These are phyloP conservation scores for Pilasporangium apinafurcum DNA, from an alignment of 352 stramenopile species.

Conservation along the genomic window DNA sequence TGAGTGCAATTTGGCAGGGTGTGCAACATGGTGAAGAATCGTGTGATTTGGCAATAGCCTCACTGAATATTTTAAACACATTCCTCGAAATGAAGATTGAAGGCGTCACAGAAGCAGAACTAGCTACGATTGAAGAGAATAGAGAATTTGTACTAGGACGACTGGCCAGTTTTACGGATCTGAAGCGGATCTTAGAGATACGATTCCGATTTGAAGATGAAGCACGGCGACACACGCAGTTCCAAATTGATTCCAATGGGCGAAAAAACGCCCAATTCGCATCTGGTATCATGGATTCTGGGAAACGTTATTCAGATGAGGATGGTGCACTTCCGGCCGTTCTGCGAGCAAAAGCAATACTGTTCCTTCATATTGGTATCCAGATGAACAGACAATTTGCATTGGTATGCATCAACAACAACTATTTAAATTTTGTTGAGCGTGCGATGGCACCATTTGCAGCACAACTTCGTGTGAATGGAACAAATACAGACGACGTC, in stretches of 20 bases:
- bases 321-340: conserved; percentile 15
- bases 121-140: conserved; percentile 20
- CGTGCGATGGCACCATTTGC: conserved; percentile 17
- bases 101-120: conserved; percentile 12
- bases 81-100: conserved; percentile 46
- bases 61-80: conserved; percentile 58
- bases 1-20: conserved; percentile 37
- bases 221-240: neutral
- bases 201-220: conserved; percentile 12
- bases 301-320: conserved; percentile 9
- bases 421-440: conserved; percentile 25
- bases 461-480: conserved; percentile 8
- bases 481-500: neutral
- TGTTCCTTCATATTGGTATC: conserved; percentile 54
- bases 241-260: neutral
- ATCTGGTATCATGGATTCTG: neutral
- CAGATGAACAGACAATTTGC: conserved; percentile 39
- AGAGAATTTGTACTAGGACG: conserved; percentile 29
- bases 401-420: conserved; percentile 23
- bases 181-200: conserved; percentile 21
- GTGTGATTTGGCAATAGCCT: conserved; percentile 32
- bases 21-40: conserved; percentile 4
- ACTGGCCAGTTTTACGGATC: conserved; percentile 15
- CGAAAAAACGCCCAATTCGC: neutral
- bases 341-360: conserved; percentile 55